Evolutionary conservation across 2,329 filamentous ascomycete genomes (phyloP).

Genomic region (Lasiodiplodia sp.): DNA sequence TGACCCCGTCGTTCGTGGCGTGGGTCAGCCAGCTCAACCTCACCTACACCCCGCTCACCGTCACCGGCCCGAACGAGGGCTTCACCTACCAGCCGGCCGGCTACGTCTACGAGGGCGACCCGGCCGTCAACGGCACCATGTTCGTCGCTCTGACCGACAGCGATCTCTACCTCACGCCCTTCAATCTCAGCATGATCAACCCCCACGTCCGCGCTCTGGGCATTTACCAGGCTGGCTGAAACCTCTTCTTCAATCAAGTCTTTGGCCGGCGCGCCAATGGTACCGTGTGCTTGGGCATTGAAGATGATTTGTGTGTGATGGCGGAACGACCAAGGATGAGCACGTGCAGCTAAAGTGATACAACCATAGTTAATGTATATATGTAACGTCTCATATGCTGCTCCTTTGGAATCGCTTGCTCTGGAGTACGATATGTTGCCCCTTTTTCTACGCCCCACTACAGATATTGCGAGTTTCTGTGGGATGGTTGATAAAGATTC

Average conservation of each 20-base stretch:
- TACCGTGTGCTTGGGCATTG: no score
- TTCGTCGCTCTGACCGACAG: slow-evolving; percentile 78
- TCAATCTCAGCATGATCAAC: slow-evolving; percentile 77
- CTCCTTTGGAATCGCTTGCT: no score
- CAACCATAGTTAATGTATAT: not conserved
- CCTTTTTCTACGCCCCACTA: no score
- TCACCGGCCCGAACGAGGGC: slow-evolving; percentile 68
- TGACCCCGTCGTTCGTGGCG: slow-evolving; percentile 68
- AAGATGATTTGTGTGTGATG: not conserved
- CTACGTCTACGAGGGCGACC: slow-evolving; percentile 71
- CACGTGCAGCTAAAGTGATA: not conserved
- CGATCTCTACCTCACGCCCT: slow-evolving; percentile 74
- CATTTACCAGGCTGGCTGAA: slow-evolving; percentile 79
- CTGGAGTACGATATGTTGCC: no score
- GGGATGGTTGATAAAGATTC: no score
- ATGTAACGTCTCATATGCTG: not conserved
- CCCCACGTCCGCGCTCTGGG: slow-evolving; percentile 77
- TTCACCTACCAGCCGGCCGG: slow-evolving; percentile 77
- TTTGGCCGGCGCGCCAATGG: not conserved
- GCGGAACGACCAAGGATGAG: not conserved
- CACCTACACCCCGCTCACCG: slow-evolving; percentile 64
- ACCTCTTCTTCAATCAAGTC: not conserved
- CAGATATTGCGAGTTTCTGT: no score
- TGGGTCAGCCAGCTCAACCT: slow-evolving; percentile 77
- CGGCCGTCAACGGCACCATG: slow-evolving; percentile 77